These are phyloP conservation scores for Mucuna pruriens DNA, from an alignment of 306 rosid genomes.

Conservation along the genomic window DNA sequence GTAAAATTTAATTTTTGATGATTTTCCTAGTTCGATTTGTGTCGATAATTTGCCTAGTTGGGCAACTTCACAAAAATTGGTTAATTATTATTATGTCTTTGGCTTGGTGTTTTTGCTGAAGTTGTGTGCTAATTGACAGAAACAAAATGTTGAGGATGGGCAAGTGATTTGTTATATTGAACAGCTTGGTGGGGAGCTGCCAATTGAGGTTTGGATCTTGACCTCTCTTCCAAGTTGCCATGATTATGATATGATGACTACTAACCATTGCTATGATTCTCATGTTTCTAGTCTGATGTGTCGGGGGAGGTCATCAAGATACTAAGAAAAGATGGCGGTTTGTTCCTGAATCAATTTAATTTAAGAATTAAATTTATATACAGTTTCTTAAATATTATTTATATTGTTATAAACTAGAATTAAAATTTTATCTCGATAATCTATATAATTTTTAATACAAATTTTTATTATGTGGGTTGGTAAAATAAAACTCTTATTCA, in stretches of 20 bases:
- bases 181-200: conserved; percentile 84
- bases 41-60: background rate
- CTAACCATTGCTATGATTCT: conserved; percentile 7
- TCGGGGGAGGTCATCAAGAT: conserved; percentile 89
- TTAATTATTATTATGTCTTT: background rate
- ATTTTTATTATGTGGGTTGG: too few relatives aligned
- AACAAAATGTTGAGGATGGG: conserved; percentile 81
- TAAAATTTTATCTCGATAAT: too few relatives aligned
- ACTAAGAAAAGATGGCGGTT: conserved; percentile 85
- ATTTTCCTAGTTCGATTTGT: background rate
- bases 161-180: conserved; percentile 84
- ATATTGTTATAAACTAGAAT: too few relatives aligned
- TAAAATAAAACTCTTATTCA: too few relatives aligned
- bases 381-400: too few relatives aligned
- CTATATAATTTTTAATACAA: too few relatives aligned
- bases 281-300: conserved; percentile 65
- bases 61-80: background rate
- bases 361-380: too few relatives aligned
- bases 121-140: conserved; percentile 50
- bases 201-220: conserved; percentile 70
- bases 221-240: background rate
- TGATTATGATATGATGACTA: background rate
- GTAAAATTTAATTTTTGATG: background rate
- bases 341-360: conserved; percentile 24
- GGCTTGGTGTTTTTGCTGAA: background rate